Evolutionary conservation across 1,284 basidiomycete genomes (phyloP).

Genomic region (Peniophora sp.): DNA sequence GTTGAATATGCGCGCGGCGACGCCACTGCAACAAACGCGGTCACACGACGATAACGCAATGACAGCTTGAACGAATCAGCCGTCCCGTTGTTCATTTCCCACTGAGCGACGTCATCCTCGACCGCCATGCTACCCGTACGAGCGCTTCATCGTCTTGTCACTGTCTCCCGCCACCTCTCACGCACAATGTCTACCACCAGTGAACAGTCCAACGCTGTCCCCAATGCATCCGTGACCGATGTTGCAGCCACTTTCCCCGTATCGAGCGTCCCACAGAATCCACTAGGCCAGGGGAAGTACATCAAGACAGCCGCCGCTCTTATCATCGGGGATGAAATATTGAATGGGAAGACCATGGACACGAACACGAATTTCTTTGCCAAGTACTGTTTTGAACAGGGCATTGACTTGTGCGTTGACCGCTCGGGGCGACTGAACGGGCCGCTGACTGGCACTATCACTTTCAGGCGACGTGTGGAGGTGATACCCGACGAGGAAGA

Average conservation of each 20-base stretch:
- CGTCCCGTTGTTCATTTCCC: too few relatives aligned
- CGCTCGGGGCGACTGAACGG: not conserved
- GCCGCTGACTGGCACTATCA: not conserved
- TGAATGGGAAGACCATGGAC: slow-evolving; percentile 86
- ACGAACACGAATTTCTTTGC: slow-evolving; percentile 83
- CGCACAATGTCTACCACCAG: not conserved
- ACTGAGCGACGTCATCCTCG: too few relatives aligned
- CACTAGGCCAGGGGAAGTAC: slow-evolving; percentile 57
- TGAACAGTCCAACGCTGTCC: not conserved
- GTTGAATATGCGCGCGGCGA: too few relatives aligned
- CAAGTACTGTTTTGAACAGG: slow-evolving; percentile 81
- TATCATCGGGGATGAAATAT: slow-evolving; percentile 81
- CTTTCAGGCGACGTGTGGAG: slow-evolving; percentile 83
- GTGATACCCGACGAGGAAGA: slow-evolving; percentile 88
- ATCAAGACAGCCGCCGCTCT: slow-evolving; percentile 69
- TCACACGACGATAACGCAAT: too few relatives aligned
- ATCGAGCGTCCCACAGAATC: slow-evolving; percentile 52
- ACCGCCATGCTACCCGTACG: not conserved
- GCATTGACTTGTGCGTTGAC: slow-evolving; percentile 62
- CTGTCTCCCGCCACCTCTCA: not conserved
- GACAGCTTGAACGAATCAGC: too few relatives aligned
- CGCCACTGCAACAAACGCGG: too few relatives aligned
- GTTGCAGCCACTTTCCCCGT: slow-evolving; percentile 33
- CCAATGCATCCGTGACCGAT: slow-evolving; percentile 8
- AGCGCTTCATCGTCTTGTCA: not conserved